Percentiles rank a stretch among this genome's conserved stretches.
These are phyloP conservation scores for Trypanosoma cruzi DNA, from an alignment of 208 protist species.

Conservation along the genomic window DNA sequence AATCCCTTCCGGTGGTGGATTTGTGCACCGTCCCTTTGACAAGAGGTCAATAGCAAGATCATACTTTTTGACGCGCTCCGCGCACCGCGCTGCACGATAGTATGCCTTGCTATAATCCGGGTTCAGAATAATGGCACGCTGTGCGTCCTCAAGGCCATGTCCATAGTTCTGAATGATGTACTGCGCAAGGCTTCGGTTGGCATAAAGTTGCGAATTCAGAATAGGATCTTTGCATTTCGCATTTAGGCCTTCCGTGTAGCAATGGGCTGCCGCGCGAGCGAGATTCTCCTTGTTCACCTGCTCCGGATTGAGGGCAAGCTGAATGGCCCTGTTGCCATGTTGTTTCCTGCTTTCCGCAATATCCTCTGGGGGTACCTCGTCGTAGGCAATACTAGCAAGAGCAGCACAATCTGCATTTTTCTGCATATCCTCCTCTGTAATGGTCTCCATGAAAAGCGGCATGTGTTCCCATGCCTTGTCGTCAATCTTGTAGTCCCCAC, in stretches of 20 bases:
- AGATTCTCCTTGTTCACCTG: conserved; percentile 83
- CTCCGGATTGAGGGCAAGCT: conserved; percentile 72
- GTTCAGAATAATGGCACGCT: conserved; percentile 80
- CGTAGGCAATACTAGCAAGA: conserved; percentile 84
- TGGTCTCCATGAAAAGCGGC: conserved; percentile 91
- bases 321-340: conserved; percentile 79
- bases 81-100: conserved; percentile 82
- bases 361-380: conserved; percentile 83
- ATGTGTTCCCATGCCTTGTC: conserved; percentile 85
- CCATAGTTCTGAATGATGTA: conserved; percentile 91
- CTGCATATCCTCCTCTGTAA: conserved; percentile 82
- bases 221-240: conserved; percentile 73
- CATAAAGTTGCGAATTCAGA: conserved; percentile 75
- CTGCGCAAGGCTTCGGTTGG: conserved; percentile 85
- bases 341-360: conserved; percentile 86
- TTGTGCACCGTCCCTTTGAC: conserved; percentile 38
- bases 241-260: conserved; percentile 87
- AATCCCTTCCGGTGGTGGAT: conserved; percentile 32
- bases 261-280: conserved; percentile 72
- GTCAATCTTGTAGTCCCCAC: conserved; percentile 86
- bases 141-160: conserved; percentile 80
- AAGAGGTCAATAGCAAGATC: conserved; percentile 70
- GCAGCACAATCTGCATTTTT: conserved; percentile 77
- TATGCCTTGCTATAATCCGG: conserved; percentile 85
- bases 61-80: conserved; percentile 73